A percentile compares a stretch with the other conserved stretches of the same genome.
phyloP scores from a whole-genome alignment of 2,329 filamentous ascomycete genomes.

The Cladosporium sphaerospermum region DNA sequence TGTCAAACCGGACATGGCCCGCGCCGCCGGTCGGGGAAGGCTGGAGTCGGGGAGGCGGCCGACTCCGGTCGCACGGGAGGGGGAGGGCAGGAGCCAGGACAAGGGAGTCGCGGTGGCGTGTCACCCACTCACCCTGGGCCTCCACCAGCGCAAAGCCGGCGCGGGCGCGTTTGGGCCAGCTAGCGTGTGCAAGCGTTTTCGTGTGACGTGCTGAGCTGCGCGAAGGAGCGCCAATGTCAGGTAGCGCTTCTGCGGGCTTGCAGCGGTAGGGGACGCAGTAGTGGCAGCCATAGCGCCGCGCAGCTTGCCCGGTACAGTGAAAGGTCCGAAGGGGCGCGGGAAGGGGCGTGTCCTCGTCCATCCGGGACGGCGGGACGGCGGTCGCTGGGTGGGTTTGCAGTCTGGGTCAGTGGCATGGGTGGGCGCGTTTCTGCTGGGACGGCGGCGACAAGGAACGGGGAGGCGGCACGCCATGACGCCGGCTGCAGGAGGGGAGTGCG shows the following conservation, averaged over 20 bases:
- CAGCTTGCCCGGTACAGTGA: neutral
- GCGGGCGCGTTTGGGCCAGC: neutral
- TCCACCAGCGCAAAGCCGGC: neutral
- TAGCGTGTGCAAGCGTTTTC: constrained; percentile 5
- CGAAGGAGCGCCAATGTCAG: constrained; percentile 4
- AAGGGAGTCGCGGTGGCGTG: neutral
- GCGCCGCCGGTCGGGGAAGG: neutral
- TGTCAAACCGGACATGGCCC: neutral
- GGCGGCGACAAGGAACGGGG: neutral
- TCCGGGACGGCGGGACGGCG: neutral
- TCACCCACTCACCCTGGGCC: neutral
- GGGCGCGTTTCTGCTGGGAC: constrained; percentile 1
- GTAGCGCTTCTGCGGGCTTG: constrained; percentile 1
- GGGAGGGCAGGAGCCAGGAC: neutral
- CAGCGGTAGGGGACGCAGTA: neutral
- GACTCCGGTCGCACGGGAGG: neutral
- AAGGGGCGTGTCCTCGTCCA: constrained; percentile 2
- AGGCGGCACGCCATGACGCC: neutral
- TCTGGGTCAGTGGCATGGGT: neutral
- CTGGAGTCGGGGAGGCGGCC: constrained; percentile 5
- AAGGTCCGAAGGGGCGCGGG: constrained; percentile 1
- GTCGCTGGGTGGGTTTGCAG: neutral
- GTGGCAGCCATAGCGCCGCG: no score
- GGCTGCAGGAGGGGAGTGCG: no score
- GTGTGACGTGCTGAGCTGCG: constrained; percentile 10